phyloP scores from a whole-genome alignment of 75 land plant species.

The Chamaecyparis obtusa region DNA sequence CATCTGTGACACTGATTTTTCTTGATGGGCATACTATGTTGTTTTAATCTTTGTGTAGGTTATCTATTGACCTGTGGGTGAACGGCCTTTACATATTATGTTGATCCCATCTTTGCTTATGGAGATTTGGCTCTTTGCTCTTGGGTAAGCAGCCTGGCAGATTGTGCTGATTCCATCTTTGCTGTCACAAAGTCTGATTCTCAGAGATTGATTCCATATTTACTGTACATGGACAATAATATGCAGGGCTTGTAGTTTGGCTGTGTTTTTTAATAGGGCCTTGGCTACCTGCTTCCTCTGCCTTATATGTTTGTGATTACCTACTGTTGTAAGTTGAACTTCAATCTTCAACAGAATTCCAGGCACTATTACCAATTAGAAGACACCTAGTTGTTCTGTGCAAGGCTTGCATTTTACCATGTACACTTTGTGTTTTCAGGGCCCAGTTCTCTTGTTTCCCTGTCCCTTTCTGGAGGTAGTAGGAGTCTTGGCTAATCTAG shows the following conservation, averaged over 20 bases:
- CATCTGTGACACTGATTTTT: background rate
- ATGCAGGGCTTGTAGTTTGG: background rate
- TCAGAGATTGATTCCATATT: background rate
- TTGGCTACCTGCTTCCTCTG: no score
- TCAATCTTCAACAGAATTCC: background rate
- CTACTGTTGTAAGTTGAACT: background rate
- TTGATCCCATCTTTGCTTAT: background rate
- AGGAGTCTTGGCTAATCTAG: background rate
- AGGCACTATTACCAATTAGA: background rate
- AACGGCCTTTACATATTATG: no score
- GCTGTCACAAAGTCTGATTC: background rate
- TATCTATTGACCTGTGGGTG: background rate
- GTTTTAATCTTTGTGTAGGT: background rate
- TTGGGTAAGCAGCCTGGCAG: background rate
- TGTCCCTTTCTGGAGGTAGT: background rate
- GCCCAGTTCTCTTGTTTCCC: background rate
- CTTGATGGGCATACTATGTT: background rate
- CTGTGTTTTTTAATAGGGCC: background rate
- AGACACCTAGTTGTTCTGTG: background rate
- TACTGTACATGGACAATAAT: background rate
- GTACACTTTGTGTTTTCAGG: background rate
- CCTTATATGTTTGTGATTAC: background rate
- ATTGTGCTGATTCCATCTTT: background rate
- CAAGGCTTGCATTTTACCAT: background rate
- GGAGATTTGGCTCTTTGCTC: background rate